These are phyloP conservation scores for Phytophthora fragariaefolia DNA, from an alignment of 352 stramenopile genomes.

Conservation along the genomic window DNA sequence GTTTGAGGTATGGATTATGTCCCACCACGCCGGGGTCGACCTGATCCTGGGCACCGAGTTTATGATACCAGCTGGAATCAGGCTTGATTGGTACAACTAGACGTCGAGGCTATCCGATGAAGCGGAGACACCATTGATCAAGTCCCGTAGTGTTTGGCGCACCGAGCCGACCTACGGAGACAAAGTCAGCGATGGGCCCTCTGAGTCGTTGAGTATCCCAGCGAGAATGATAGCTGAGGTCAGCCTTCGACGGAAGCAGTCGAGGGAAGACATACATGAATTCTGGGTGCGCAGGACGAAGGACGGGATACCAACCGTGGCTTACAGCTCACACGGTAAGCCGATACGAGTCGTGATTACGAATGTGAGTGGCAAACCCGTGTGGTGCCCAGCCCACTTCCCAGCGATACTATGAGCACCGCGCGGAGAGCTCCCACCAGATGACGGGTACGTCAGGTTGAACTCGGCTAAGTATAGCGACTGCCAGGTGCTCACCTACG, in stretches of 20 bases:
- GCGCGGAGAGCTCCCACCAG: not conserved
- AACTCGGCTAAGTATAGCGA: not conserved
- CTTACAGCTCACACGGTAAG: constrained; percentile 68
- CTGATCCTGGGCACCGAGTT: constrained; percentile 8
- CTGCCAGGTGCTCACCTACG: not conserved
- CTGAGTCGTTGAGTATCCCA: not conserved
- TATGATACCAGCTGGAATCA: constrained; percentile 9
- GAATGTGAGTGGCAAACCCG: constrained; percentile 80
- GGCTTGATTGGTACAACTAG: constrained; percentile 6
- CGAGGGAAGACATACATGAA: not conserved
- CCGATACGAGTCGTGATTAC: constrained; percentile 58
- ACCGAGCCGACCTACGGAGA: too few species aligned
- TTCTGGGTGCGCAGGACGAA: not conserved
- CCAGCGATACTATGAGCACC: not conserved
- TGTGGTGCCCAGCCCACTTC: constrained; percentile 96
- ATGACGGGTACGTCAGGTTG: not conserved
- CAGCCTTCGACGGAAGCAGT: not conserved
- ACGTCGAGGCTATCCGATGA: not conserved
- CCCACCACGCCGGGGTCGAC: constrained; percentile 3
- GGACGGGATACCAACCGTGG: constrained; percentile 36
- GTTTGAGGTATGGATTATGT: constrained; percentile 12
- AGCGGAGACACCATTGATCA: not conserved
- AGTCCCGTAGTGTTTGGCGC: too few species aligned
- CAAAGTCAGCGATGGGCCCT: not conserved
- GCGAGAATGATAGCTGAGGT: constrained; percentile 42